Percentiles rank a stretch among this genome's conserved stretches.
Evolutionary conservation across 2,329 filamentous ascomycete genomes (phyloP).

Genomic region (Ophiostoma himal-ulmi): DNA sequence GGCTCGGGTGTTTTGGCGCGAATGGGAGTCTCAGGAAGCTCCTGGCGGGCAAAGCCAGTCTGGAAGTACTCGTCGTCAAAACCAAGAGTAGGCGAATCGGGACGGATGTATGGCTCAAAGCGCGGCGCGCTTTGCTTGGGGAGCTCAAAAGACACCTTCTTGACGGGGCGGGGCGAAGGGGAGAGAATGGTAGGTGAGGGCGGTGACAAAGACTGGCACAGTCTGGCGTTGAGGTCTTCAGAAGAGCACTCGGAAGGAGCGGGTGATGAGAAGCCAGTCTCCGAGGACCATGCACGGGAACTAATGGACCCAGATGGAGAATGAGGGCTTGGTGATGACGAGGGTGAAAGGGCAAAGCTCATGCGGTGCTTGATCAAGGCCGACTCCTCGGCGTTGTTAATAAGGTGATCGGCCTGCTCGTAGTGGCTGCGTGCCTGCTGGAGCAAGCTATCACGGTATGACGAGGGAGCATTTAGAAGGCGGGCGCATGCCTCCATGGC

Average conservation of each 20-base stretch:
- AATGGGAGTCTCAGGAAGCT: conserved; percentile 30
- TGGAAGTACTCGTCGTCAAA: conserved; percentile 42
- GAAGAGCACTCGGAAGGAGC: conserved; percentile 41
- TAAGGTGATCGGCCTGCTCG: conserved; percentile 42
- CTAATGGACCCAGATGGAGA: conserved; percentile 45
- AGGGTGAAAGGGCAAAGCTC: conserved; percentile 33
- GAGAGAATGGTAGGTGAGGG: conserved; percentile 3
- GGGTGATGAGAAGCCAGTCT: conserved; percentile 43
- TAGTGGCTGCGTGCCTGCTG: conserved; percentile 50
- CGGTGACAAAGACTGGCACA: conserved; percentile 16
- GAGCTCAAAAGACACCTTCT: conserved; percentile 43
- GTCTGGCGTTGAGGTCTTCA: conserved; percentile 32
- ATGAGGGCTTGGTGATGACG: conserved; percentile 35
- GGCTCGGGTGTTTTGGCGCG: conserved; percentile 23
- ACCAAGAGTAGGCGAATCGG: conserved; percentile 56
- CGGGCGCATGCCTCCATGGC: conserved; percentile 53
- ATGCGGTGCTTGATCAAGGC: conserved; percentile 32
- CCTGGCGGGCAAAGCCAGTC: conserved; percentile 27
- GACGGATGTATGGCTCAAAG: conserved; percentile 48
- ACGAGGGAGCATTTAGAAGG: conserved; percentile 41
- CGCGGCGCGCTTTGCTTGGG: conserved; percentile 31
- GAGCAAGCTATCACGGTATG: conserved; percentile 44
- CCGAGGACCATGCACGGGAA: conserved; percentile 39
- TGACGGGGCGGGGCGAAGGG: conserved; percentile 26
- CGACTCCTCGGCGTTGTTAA: conserved; percentile 42